Evolutionary conservation across 2,329 filamentous ascomycete genomes (phyloP).

Genomic region (Epichloe brachyelytri): DNA sequence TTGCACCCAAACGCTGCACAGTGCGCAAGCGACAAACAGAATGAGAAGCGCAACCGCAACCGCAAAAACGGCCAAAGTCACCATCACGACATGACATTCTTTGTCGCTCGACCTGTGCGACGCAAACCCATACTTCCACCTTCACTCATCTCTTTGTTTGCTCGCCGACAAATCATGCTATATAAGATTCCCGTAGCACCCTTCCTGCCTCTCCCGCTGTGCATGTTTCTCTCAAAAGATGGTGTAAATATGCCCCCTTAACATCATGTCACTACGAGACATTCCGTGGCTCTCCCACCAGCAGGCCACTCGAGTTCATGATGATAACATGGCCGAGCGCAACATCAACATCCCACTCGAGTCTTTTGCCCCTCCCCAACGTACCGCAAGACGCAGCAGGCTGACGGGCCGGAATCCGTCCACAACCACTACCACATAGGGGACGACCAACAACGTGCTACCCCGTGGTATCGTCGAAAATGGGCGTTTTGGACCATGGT

Average conservation of each 20-base stretch:
- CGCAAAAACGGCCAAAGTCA: no score
- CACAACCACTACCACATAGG: constrained; percentile 11
- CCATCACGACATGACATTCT: no score
- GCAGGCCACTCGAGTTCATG: not conserved
- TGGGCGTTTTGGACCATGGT: constrained; percentile 5
- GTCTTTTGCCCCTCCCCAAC: not conserved
- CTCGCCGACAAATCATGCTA: not conserved
- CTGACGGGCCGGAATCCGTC: constrained; percentile 1
- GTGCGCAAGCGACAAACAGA: no score
- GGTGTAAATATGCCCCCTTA: not conserved
- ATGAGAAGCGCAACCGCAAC: no score
- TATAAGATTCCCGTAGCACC: not conserved
- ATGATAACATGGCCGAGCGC: not conserved
- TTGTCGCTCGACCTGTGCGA: not conserved
- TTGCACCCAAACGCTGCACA: no score
- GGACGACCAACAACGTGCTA: not conserved
- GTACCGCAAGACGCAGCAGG: not conserved
- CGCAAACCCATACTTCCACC: constrained; percentile 1
- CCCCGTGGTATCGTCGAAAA: constrained; percentile 10
- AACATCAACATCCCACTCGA: constrained; percentile 1
- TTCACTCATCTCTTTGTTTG: not conserved
- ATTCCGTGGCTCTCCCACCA: not conserved
- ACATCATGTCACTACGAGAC: not conserved
- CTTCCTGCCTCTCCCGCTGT: not conserved
- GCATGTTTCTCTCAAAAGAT: not conserved